phyloP scores from a whole-genome alignment of 2,329 filamentous ascomycete genomes.

The Nothophoma quercina region DNA sequence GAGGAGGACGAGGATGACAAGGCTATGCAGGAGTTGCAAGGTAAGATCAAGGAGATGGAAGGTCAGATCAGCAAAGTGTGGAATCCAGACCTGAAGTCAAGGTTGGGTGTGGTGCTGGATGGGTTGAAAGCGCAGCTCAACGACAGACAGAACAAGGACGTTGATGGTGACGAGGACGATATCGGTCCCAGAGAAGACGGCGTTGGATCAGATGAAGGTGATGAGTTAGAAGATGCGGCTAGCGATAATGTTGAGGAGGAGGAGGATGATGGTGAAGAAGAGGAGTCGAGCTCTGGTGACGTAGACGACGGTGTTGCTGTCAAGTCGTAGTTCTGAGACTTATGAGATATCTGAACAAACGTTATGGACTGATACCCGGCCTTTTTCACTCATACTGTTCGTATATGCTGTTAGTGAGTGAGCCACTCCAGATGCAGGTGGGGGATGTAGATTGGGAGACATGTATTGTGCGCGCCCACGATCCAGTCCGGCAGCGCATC shows the following conservation, averaged over 20 bases:
- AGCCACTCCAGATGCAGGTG: too few relatives aligned
- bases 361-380: too few relatives aligned
- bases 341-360: too few relatives aligned
- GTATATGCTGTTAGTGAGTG: too few relatives aligned
- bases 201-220: neutral
- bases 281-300: neutral
- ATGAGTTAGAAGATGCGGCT: neutral
- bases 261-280: neutral
- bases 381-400: too few relatives aligned
- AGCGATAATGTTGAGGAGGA: neutral
- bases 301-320: neutral
- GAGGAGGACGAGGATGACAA: constrained; percentile 35
- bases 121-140: constrained; percentile 40
- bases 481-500: too few relatives aligned
- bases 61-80: constrained; percentile 42
- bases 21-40: constrained; percentile 38
- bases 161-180: neutral
- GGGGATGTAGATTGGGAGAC: too few relatives aligned
- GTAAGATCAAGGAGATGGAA: constrained; percentile 49
- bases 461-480: too few relatives aligned
- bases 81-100: constrained; percentile 45
- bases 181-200: neutral
- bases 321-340: neutral
- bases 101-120: constrained; percentile 40
- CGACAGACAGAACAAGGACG: constrained; percentile 22